Conservation (phyloP, 371 early-diverging fungal genomes). For the Enterocytospora artemiae region DNA sequence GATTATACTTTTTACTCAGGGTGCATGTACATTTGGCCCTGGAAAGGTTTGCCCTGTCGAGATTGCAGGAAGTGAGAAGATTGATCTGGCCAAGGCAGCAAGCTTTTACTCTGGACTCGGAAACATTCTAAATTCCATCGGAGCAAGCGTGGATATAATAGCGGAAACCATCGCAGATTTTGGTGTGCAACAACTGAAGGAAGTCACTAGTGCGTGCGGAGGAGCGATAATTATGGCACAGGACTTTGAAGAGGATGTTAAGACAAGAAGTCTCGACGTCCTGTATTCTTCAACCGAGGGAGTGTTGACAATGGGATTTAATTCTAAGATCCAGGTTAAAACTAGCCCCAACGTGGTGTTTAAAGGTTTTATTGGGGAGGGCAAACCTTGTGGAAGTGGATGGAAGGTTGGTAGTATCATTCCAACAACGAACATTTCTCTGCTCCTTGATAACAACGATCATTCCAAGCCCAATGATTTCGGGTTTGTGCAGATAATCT, state of each 20-base stretch:
- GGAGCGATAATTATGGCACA: conserved; percentile 89
- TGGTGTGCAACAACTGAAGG: conserved; percentile 89
- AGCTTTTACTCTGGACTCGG: conserved; percentile 81
- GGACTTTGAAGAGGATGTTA: conserved; percentile 55
- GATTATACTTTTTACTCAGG: conserved; percentile 88
- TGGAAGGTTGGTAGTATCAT: conserved; percentile 51
- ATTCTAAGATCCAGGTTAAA: conserved; percentile 82
- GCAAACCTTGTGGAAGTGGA: conserved; percentile 13
- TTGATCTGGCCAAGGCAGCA: not conserved
- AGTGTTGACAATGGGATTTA: conserved; percentile 81
- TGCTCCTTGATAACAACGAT: conserved; percentile 43
- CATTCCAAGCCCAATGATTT: conserved; percentile 29
- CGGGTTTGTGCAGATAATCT: conserved; percentile 55
- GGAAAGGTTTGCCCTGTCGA: conserved; percentile 83
- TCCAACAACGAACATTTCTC: conserved; percentile 35
- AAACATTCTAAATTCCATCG: conserved; percentile 70
- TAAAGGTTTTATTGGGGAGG: conserved; percentile 53
- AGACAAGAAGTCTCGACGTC: conserved; percentile 48
- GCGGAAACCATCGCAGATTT: conserved; percentile 83
- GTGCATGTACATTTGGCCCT: conserved; percentile 92
- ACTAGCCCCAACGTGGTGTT: conserved; percentile 42
- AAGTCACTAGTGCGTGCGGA: conserved; percentile 75
- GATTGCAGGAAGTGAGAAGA: conserved; percentile 66
- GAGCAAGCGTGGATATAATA: conserved; percentile 75
- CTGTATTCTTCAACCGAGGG: conserved; percentile 79